phyloP scores from a whole-genome alignment of 2,329 filamentous ascomycete species.

The Ceratocystis huliohia region DNA sequence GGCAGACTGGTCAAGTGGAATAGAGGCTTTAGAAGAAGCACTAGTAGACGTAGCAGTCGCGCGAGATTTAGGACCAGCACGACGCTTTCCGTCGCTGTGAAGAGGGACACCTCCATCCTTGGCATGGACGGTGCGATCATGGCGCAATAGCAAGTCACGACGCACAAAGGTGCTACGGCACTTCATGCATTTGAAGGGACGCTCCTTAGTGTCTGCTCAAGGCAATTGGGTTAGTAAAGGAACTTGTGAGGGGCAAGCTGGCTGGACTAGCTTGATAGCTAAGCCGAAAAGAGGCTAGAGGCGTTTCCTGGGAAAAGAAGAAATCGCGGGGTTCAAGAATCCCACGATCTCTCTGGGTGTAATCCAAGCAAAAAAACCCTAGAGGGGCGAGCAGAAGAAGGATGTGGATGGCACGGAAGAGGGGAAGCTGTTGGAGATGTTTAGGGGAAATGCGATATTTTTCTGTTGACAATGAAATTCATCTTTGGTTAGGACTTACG shows the following conservation, averaged over 20 bases:
- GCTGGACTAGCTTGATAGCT: constrained; percentile 12
- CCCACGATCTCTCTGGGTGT: background rate
- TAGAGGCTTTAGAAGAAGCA: constrained; percentile 57
- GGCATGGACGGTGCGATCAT: constrained; percentile 95
- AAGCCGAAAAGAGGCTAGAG: background rate
- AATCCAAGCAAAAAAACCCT: background rate
- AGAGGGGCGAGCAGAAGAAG: constrained; percentile 2
- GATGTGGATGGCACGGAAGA: background rate
- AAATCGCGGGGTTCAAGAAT: background rate
- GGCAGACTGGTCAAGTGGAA: constrained; percentile 71
- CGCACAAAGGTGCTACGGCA: constrained; percentile 97
- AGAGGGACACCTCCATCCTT: constrained; percentile 93
- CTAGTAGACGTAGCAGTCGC: constrained; percentile 36
- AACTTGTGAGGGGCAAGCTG: background rate
- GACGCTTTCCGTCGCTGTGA: constrained; percentile 86
- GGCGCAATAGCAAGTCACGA: constrained; percentile 86
- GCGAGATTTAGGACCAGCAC: constrained; percentile 56
- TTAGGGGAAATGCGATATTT: no score
- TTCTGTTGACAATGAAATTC: background rate
- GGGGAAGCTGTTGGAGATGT: no score
- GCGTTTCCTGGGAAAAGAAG: constrained; percentile 1
- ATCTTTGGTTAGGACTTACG: constrained; percentile 53
- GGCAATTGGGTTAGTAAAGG: constrained; percentile 19
- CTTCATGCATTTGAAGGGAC: constrained; percentile 97
- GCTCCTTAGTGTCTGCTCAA: constrained; percentile 79